A percentile compares a stretch with the other conserved stretches of the same genome.
Evolutionary conservation across 345 rosid species (phyloP).

Genomic region (Salix suchowensis): DNA sequence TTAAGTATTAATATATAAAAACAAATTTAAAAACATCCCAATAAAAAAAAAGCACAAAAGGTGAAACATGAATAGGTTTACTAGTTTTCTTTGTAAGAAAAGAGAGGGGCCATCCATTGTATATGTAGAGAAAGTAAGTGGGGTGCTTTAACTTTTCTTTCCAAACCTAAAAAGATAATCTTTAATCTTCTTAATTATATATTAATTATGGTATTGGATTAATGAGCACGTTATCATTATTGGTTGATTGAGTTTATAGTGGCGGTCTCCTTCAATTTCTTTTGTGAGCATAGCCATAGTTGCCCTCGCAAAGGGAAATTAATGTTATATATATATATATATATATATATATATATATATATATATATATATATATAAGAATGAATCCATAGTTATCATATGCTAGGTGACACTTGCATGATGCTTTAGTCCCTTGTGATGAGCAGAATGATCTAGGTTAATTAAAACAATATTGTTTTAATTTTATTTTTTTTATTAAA

Average conservation of each 20-base stretch:
- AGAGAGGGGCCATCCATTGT: conserved; percentile 2
- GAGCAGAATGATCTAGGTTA: too few species aligned
- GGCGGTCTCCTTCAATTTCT: conserved; percentile 10
- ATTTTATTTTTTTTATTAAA: too few species aligned
- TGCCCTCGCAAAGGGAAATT: background rate
- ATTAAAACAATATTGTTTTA: too few species aligned
- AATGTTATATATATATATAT: background rate
- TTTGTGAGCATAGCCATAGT: background rate
- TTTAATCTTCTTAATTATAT: conserved; percentile 1
- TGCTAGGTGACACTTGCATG: conserved; percentile 13
- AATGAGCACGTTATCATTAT: background rate
- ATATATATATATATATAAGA: background rate
- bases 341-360: too few species aligned
- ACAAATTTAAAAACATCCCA: background rate
- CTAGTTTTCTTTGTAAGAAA: background rate
- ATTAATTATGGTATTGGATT: background rate
- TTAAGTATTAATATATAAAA: background rate
- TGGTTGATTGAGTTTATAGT: conserved; percentile 11
- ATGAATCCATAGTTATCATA: background rate
- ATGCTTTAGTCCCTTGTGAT: too few species aligned
- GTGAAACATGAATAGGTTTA: background rate
- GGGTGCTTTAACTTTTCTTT: conserved; percentile 11
- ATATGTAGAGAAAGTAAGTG: background rate
- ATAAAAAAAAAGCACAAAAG: background rate
- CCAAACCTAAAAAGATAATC: conserved; percentile 4